Conservation (phyloP, 2,329 filamentous ascomycete genomes). For the Penicillium sp. region DNA sequence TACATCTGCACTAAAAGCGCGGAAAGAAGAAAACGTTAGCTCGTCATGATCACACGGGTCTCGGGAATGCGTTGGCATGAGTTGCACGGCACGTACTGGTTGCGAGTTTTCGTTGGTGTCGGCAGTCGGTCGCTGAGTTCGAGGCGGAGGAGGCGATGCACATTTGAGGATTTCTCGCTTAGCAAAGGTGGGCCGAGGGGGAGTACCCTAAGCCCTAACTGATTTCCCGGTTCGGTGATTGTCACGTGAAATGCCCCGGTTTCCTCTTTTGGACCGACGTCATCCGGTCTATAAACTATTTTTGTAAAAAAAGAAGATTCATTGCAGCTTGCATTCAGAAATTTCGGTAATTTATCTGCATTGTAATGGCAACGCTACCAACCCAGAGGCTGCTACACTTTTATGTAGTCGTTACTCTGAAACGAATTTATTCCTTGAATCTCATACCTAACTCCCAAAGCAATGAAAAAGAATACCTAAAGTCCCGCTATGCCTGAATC, state of each 20-base stretch:
- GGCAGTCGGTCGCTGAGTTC: conserved; percentile 42
- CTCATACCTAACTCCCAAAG: neutral
- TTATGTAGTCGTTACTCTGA: neutral
- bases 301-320: neutral
- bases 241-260: conserved; percentile 12
- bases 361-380: neutral
- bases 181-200: conserved; percentile 37
- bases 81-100: conserved; percentile 42
- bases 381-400: neutral
- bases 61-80: conserved; percentile 10
- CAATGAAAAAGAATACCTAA: neutral
- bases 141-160: conserved; percentile 36
- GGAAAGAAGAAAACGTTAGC: conserved; percentile 50
- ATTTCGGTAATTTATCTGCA: neutral
- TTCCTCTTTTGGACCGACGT: conserved; percentile 10
- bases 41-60: conserved; percentile 16
- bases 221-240: conserved; percentile 10
- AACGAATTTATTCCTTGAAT: neutral
- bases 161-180: conserved; percentile 46
- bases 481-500: neutral
- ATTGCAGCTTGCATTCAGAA: neutral
- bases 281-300: neutral
- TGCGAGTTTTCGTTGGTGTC: conserved; percentile 47
- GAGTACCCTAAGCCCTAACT: conserved; percentile 43
- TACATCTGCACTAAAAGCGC: conserved; percentile 79